A percentile compares a stretch with the other conserved stretches of the same genome.
phyloP scores from a whole-genome alignment of 23 red algal genomes.

The Porphyridium purpureum region DNA sequence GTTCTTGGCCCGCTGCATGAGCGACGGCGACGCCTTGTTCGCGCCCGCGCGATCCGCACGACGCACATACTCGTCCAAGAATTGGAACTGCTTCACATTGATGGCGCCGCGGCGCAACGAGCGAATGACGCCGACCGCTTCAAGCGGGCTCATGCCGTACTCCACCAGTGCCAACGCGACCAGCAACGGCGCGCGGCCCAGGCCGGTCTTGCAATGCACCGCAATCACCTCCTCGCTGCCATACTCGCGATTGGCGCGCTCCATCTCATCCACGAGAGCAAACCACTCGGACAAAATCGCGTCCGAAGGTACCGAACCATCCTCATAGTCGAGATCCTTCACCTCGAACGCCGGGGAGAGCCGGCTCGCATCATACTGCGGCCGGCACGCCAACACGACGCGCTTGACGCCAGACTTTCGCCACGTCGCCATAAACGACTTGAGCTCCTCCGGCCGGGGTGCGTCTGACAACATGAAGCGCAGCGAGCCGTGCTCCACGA shows the following conservation, averaged over 20 bases:
- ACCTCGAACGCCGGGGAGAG: too few species aligned
- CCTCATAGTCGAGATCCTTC: not conserved
- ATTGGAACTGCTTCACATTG: constrained; percentile 52
- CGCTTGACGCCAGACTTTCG: constrained; percentile 1
- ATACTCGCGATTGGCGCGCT: not conserved
- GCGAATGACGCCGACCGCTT: constrained; percentile 64
- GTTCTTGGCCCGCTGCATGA: too few species aligned
- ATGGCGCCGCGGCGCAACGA: constrained; percentile 63
- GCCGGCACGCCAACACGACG: constrained; percentile 1
- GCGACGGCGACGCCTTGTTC: too few species aligned
- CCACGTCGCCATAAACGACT: not conserved
- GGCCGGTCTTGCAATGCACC: constrained; percentile 45
- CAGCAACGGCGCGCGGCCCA: constrained; percentile 67
- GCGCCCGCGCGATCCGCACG: too few species aligned
- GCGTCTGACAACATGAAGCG: not conserved
- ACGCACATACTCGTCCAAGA: constrained; percentile 25
- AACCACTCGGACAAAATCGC: not conserved
- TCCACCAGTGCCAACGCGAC: constrained; percentile 68
- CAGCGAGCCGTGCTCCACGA: not conserved
- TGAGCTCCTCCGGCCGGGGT: not conserved
- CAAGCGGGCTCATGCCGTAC: constrained; percentile 21
- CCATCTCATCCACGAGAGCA: not conserved
- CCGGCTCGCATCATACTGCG: not conserved
- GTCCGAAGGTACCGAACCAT: not conserved
- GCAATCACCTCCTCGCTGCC: constrained; percentile 19